phyloP scores from a whole-genome alignment of 139 green algal genomes.

The Eudorina sp. region DNA sequence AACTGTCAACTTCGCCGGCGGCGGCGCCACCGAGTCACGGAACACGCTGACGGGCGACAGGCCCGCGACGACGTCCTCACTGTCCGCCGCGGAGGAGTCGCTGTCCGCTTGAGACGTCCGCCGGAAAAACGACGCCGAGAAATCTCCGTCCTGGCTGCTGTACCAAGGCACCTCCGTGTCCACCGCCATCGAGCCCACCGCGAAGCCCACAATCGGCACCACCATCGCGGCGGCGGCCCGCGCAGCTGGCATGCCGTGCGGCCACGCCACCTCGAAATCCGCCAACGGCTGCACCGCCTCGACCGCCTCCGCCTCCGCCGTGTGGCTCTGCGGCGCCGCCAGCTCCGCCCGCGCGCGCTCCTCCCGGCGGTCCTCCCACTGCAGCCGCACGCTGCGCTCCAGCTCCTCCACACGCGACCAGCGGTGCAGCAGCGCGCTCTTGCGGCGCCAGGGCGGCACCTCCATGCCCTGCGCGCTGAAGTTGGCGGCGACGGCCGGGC shows the following conservation, averaged over 20 bases:
- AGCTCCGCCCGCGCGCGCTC: background rate
- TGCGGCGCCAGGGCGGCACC: constrained; percentile 41
- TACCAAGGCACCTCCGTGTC: constrained; percentile 24
- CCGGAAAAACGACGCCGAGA: background rate
- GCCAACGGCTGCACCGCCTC: no score
- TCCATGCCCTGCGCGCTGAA: constrained; percentile 25
- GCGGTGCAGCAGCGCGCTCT: constrained; percentile 21
- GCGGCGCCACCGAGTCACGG: background rate
- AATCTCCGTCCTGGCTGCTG: background rate
- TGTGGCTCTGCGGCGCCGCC: background rate
- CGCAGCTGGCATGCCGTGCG: background rate
- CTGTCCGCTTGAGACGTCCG: background rate
- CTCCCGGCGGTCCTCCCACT: background rate
- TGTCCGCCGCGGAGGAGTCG: background rate
- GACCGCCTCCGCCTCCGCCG: no score
- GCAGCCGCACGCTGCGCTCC: background rate
- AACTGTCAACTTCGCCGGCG: background rate
- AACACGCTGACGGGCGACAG: constrained; percentile 31
- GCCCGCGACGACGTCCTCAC: background rate
- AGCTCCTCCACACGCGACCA: constrained; percentile 4
- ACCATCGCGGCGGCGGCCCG: background rate
- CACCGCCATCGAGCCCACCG: constrained; percentile 17
- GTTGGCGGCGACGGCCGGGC: constrained; percentile 11
- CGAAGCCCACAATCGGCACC: constrained; percentile 30
- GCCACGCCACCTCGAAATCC: background rate